A percentile compares a stretch with the other conserved stretches of the same genome.
Evolutionary conservation across 345 rosid genomes (phyloP).

Genomic region (Linum trigynum): DNA sequence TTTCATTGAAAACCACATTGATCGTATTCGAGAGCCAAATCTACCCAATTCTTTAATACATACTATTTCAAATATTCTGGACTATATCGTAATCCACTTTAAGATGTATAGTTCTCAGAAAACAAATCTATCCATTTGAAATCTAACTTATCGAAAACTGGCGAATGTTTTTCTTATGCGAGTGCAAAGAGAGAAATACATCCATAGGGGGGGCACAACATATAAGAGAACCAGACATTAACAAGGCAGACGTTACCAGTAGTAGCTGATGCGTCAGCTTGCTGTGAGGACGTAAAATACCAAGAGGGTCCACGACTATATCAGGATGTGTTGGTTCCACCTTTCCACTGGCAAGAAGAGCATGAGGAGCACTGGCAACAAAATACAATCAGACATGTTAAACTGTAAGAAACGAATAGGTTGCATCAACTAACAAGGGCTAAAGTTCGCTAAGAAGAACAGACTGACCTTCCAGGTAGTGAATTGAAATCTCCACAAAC

Average conservation of each 20-base stretch:
- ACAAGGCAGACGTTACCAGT: slow-evolving; percentile 43
- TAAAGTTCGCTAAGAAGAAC: slow-evolving; percentile 12
- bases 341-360: slow-evolving; percentile 96
- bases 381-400: slow-evolving; percentile 15
- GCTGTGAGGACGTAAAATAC: slow-evolving; percentile 70
- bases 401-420: background rate
- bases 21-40: too few relatives aligned
- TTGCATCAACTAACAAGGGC: slow-evolving; percentile 7
- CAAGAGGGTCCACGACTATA: slow-evolving; percentile 70
- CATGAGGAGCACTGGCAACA: slow-evolving; percentile 74
- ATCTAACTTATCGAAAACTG: too few relatives aligned
- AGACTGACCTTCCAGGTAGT: slow-evolving; percentile 72
- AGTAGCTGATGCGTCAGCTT: slow-evolving; percentile 90
- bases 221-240: slow-evolving; percentile 1
- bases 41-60: too few relatives aligned
- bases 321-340: slow-evolving; percentile 78
- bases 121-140: too few relatives aligned
- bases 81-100: too few relatives aligned
- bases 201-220: background rate
- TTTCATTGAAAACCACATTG: too few relatives aligned
- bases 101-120: too few relatives aligned
- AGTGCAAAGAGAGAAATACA: background rate
- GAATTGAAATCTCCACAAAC: slow-evolving; percentile 98
- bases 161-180: too few relatives aligned
- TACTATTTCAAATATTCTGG: too few relatives aligned